phyloP scores from a whole-genome alignment of 495 filamentous ascomycete genomes.

The Daldinia childiae region DNA sequence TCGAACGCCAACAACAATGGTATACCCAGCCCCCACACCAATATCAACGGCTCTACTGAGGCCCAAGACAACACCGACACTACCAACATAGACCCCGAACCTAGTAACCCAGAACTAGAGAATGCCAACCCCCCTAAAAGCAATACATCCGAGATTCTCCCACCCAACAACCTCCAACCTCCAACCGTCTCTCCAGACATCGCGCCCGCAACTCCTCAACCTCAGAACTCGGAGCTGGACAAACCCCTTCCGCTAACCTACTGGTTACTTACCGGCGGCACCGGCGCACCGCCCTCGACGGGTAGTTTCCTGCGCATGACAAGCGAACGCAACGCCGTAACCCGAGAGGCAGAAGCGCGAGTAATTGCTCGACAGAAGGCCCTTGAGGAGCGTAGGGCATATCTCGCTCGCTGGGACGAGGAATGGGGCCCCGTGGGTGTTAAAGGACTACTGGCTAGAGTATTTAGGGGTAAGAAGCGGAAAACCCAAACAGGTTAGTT shows the following conservation, averaged over 20 bases:
- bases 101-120: background rate
- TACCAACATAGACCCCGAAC: background rate
- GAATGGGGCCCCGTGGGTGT: conserved; percentile 24
- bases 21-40: background rate
- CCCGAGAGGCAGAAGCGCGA: background rate
- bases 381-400: conserved; percentile 10
- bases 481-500: background rate
- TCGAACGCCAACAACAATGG: background rate
- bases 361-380: conserved; percentile 13
- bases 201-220: background rate
- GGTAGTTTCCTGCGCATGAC: conserved; percentile 28
- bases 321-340: conserved; percentile 27
- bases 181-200: background rate
- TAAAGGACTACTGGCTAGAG: background rate
- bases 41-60: background rate
- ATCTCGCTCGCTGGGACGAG: conserved; percentile 16
- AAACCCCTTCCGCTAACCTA: background rate
- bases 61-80: background rate
- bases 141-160: background rate
- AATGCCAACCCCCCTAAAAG: background rate
- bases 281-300: conserved; percentile 22
- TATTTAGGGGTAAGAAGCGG: conserved; percentile 1
- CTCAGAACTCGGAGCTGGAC: background rate
- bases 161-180: background rate
- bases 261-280: conserved; percentile 34